A percentile compares a stretch with the other conserved stretches of the same genome.
Conservation (phyloP, 495 filamentous ascomycete species). For the Talaromyces borbonicus region DNA sequence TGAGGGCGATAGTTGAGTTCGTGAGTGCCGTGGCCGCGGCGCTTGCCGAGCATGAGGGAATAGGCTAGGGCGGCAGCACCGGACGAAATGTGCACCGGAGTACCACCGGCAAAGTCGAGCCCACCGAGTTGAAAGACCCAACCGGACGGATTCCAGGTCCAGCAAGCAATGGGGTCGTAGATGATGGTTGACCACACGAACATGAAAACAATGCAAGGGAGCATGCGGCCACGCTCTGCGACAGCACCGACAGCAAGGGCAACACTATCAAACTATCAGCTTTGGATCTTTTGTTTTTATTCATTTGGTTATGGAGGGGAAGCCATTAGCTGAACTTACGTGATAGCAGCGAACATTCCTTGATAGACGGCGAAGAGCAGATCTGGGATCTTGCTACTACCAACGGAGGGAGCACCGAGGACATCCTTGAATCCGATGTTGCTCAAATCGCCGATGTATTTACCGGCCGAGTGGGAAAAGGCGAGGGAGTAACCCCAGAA, state of each 20-base stretch:
- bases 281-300: neutral
- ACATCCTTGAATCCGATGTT: slow-evolving; percentile 84
- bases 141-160: slow-evolving; percentile 89
- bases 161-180: slow-evolving; percentile 93
- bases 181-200: slow-evolving; percentile 93
- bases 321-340: slow-evolving; percentile 41
- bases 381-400: slow-evolving; percentile 73
- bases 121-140: slow-evolving; percentile 81
- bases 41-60: slow-evolving; percentile 74
- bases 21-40: slow-evolving; percentile 73
- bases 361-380: slow-evolving; percentile 90
- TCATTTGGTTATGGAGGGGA: neutral
- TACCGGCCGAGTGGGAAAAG: slow-evolving; percentile 78
- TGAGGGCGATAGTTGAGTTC: slow-evolving; percentile 95
- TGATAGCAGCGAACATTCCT: slow-evolving; percentile 96
- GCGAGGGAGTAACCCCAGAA: slow-evolving; percentile 97
- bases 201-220: slow-evolving; percentile 91
- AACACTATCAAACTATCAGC: slow-evolving; percentile 40
- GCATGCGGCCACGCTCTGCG: slow-evolving; percentile 89
- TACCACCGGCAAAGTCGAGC: slow-evolving; percentile 92
- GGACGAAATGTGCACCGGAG: slow-evolving; percentile 90
- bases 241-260: slow-evolving; percentile 88
- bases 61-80: slow-evolving; percentile 85
- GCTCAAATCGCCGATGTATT: slow-evolving; percentile 72
- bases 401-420: slow-evolving; percentile 72